Evolutionary conservation across 805 yeast genomes (phyloP), one percentile per base, ranked within the genome.

Genomic region (Saturnispora hagleri): DNA sequence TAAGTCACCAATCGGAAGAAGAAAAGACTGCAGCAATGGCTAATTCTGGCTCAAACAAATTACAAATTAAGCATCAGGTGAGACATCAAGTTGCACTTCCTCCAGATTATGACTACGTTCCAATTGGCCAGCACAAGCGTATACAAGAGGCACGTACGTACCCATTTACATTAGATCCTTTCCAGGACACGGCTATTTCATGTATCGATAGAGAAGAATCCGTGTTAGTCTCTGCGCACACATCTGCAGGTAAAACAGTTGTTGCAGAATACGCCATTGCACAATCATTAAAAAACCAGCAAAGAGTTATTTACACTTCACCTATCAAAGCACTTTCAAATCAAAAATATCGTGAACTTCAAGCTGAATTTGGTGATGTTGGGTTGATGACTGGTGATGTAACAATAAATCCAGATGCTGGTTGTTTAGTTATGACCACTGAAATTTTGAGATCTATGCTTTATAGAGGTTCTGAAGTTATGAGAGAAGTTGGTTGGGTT

Each of bases 61-160:
- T 89, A 53, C 83, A 85, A 65, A 73, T 89, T 57, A 81, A 82
- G 53, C 99, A 91, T 72, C 97, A 89, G 69, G 97, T 91, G 51
- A 84, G 98, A 67, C 99, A 91, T 71, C 97, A 91, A 69, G 99
- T 91, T 10, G 97, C 98, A 1, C 76, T 91, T 24, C 99, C 99
- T 1, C 95, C 96, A 4, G 85, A 85, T 54, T 93, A 83, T 64
- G 85, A 90, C 50, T 91, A 93, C 63, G 73, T 73, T 13, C 97
- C 98, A 15, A 89, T 91, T 58, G 84, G 89, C 27, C 85, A 89
- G 58, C 98, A 93, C 66, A 83, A 83, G 63, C 78, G 96, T 63
- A 62, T 64, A 20, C 73, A 76, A 22, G 87, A 89, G 59, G 99
- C 98, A 2, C 76, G 97, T 59, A 81, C 85, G 0, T 93, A 93